Evolutionary conservation across 2,329 filamentous ascomycete species (phyloP), one percentile per base, ranked within the genome.

Genomic region (Penicillium freii): DNA sequence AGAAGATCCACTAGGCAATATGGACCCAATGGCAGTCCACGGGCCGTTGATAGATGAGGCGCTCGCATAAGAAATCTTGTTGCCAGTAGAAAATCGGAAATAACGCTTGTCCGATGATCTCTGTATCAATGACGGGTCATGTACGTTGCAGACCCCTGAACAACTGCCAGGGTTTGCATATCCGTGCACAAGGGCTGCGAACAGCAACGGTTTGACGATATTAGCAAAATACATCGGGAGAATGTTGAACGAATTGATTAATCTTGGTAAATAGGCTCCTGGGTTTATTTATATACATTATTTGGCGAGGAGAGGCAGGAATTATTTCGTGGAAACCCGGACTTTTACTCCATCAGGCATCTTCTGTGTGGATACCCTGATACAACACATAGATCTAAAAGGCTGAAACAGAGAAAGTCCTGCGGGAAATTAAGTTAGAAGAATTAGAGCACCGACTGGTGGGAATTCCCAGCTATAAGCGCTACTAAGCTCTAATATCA

Each of bases 51-150:
- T 73, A 3, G 71, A 68, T 0, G 77, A 73, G 2, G 81, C 75
- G n/a, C 75, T 79, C 47, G 80, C 77, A 45, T 82, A 77, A 1
- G 78, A 74, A 33, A 84, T 80, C 50, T 77, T 74, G 25, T 77
- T 77, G 23, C 79, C 79, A 0, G 81, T 83, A 0, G 80, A 80
- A 64, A 83, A 83, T 10, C 80, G 78, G 66, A 78, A 83, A 66
- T 83, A 84, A 0, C 63, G 78, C 17, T 79, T 77, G 63, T 83
- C 81, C 1, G 73, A 72, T 29, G 70, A 67, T 57, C 80, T 76
- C 6, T 72, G 74, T 61, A 83, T 79, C 39, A 83, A 61, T 1
- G 75, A 69, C 0, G 81, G 81, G 57, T 83, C 81, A 58, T 82
- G 80, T 7, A 73, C 65, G 27, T 66, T 67, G 54, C 72, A 74